Conservation (phyloP, 306 rosid genomes). For the Ziziphus jujuba region DNA sequence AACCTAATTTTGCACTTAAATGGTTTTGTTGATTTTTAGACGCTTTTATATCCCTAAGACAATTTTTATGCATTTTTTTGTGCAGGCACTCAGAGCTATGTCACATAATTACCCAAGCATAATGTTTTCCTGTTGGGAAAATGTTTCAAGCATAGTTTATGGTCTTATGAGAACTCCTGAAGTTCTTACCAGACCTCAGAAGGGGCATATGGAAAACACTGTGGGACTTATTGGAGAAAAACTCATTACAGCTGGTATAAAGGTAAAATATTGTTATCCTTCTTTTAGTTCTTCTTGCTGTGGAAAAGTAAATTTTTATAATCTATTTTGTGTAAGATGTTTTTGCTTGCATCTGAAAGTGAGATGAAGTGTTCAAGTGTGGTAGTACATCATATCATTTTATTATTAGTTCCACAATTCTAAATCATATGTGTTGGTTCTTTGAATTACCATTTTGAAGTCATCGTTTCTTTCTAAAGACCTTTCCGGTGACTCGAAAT, state of each 20-base stretch:
- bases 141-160: slow-evolving; percentile 58
- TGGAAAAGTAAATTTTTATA: neutral
- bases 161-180: slow-evolving; percentile 51
- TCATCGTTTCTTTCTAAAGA: no score
- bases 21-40: neutral
- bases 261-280: slow-evolving; percentile 38
- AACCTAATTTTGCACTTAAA: no score
- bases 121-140: slow-evolving; percentile 70
- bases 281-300: neutral
- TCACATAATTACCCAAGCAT: slow-evolving; percentile 80
- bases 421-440: no score
- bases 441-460: no score
- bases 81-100: slow-evolving; percentile 80
- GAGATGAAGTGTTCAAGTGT: neutral
- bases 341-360: slow-evolving; percentile 4
- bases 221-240: slow-evolving; percentile 53
- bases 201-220: slow-evolving; percentile 49
- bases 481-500: no score
- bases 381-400: no score
- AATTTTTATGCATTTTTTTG: slow-evolving; percentile 12
- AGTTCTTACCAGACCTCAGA: slow-evolving; percentile 46
- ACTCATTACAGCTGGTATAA: slow-evolving; percentile 61
- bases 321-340: neutral
- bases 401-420: no score
- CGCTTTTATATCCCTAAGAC: neutral